phyloP scores from a whole-genome alignment of 2,329 filamentous ascomycete genomes.

The Neospermospora avenae region DNA sequence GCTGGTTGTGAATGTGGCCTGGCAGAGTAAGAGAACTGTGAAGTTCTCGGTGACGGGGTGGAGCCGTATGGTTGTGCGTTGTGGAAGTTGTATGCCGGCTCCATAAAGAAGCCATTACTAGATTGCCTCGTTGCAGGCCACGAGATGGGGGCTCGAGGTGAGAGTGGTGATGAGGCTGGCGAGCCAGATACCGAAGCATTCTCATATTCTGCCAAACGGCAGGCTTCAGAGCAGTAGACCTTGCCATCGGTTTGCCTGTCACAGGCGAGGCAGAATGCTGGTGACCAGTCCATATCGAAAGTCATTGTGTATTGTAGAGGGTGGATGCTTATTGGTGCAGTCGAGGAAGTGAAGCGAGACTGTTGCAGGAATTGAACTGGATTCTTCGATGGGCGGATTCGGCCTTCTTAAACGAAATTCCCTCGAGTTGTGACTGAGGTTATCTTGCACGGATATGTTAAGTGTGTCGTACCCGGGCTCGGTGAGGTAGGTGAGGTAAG shows the following conservation, averaged over 20 bases:
- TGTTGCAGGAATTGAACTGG: not conserved
- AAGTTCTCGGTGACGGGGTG: conserved; percentile 41
- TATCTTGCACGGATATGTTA: conserved; percentile 16
- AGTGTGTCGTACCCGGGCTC: conserved; percentile 23
- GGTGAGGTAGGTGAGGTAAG: conserved; percentile 18
- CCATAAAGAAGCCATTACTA: conserved; percentile 59
- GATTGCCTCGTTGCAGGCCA: conserved; percentile 50
- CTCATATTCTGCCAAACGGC: conserved; percentile 84
- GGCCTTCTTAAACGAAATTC: conserved; percentile 13
- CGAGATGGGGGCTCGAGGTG: conserved; percentile 45
- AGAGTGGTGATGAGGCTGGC: conserved; percentile 53
- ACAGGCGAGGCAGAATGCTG: conserved; percentile 91
- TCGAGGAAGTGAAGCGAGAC: not conserved
- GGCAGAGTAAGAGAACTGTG: conserved; percentile 45
- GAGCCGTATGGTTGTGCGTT: conserved; percentile 56
- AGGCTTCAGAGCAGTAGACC: conserved; percentile 89
- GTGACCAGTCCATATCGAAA: conserved; percentile 61
- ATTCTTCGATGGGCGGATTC: conserved; percentile 9
- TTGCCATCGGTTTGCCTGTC: conserved; percentile 81
- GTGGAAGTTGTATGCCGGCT: conserved; percentile 73
- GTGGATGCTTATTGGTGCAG: conserved; percentile 8
- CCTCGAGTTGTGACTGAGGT: conserved; percentile 9
- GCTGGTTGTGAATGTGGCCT: conserved; percentile 45
- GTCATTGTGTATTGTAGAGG: conserved; percentile 28
- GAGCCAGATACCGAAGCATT: conserved; percentile 55